Evolutionary conservation across 2,329 filamentous ascomycete genomes (phyloP).

Genomic region (Pseudophaeomoniella oleicola): DNA sequence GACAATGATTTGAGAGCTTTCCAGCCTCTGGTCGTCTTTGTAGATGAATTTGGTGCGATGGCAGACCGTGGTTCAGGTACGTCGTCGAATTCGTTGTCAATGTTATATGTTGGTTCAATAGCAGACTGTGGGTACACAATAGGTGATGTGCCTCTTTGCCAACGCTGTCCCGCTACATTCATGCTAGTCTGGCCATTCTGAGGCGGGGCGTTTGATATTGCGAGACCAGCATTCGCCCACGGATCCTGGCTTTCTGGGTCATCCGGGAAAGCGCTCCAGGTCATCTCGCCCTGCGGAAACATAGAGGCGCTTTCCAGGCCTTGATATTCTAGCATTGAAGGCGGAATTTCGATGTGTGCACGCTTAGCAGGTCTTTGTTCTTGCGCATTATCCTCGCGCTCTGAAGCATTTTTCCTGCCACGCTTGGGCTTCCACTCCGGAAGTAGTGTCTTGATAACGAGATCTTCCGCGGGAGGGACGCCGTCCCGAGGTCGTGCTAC

Average conservation of each 20-base stretch:
- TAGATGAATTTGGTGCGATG: conserved; percentile 13
- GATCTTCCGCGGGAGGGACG: conserved; percentile 72
- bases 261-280: conserved; percentile 40
- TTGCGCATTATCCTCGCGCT: conserved; percentile 42
- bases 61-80: conserved; percentile 1
- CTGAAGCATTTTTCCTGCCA: conserved; percentile 46
- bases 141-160: conserved; percentile 30
- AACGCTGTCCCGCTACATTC: conserved; percentile 27
- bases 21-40: conserved; percentile 21
- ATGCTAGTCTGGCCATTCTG: conserved; percentile 14
- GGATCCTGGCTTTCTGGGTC: conserved; percentile 30
- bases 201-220: conserved; percentile 48
- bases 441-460: conserved; percentile 69
- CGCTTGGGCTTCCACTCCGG: conserved; percentile 56
- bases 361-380: conserved; percentile 44
- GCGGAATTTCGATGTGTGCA: conserved; percentile 42
- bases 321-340: conserved; percentile 30
- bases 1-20: conserved; percentile 32
- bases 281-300: conserved; percentile 36
- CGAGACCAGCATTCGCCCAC: conserved; percentile 38
- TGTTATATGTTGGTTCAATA: conserved; percentile 37
- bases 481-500: conserved; percentile 59
- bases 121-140: conserved; percentile 48
- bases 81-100: not conserved
- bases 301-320: conserved; percentile 28